A percentile compares a stretch with the other conserved stretches of the same genome.
Evolutionary conservation across 257 asterid genomes (phyloP).

Genomic region (Salvia miltiorrhiza): DNA sequence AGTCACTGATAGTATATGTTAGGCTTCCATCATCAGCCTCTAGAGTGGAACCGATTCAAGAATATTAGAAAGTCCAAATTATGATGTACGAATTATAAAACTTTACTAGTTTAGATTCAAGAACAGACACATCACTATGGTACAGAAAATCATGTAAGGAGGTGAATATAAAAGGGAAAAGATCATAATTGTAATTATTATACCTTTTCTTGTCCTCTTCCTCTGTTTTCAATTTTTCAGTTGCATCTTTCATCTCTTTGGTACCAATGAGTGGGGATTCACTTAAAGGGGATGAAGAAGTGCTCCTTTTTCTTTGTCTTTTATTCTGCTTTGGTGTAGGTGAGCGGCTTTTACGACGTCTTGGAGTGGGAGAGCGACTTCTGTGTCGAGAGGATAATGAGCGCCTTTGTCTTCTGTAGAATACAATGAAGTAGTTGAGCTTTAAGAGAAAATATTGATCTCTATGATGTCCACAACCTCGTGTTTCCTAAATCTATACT

Average conservation of each 20-base stretch:
- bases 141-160: slow-evolving; percentile 7
- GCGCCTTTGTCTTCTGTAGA: slow-evolving; percentile 79
- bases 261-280: slow-evolving; percentile 54
- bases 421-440: slow-evolving; percentile 46
- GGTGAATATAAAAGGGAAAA: slow-evolving; percentile 1
- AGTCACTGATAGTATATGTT: not conserved
- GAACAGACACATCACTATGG: not conserved
- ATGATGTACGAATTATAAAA: not conserved
- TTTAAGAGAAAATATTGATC: slow-evolving; percentile 30
- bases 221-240: slow-evolving; percentile 62
- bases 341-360: slow-evolving; percentile 77
- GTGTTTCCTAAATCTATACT: slow-evolving; percentile 39
- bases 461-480: slow-evolving; percentile 25
- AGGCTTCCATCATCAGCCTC: not conserved
- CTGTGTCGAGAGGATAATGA: slow-evolving; percentile 65
- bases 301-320: slow-evolving; percentile 63
- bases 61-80: not conserved
- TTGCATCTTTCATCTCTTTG: slow-evolving; percentile 68
- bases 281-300: slow-evolving; percentile 42
- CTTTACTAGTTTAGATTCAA: not conserved
- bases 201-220: slow-evolving; percentile 95
- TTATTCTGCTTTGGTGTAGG: slow-evolving; percentile 56
- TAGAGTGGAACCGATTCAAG: not conserved
- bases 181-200: slow-evolving; percentile 11
- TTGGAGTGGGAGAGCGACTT: slow-evolving; percentile 71